These are phyloP conservation scores for Linnemannia hyalina DNA, from an alignment of 192 early-diverging fungal genomes.

Conservation along the genomic window DNA sequence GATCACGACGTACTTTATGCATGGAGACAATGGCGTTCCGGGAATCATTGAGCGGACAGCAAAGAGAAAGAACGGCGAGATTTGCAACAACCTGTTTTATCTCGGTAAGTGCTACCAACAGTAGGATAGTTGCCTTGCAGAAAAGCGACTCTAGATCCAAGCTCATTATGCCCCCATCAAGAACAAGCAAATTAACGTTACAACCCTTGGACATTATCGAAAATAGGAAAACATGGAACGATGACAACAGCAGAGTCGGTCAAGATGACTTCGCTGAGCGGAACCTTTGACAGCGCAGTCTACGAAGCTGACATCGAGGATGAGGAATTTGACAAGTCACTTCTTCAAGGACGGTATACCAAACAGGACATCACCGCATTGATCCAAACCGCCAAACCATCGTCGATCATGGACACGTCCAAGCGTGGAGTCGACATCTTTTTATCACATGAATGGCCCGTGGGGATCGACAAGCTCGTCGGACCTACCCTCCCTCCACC, in stretches of 20 bases:
- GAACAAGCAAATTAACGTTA: neutral
- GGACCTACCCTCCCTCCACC: constrained; percentile 9
- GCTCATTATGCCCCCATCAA: neutral
- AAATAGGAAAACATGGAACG: constrained; percentile 59
- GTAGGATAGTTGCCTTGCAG: neutral
- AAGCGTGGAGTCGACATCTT: constrained; percentile 80
- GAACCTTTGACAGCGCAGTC: constrained; percentile 46
- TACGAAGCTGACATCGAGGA: constrained; percentile 38
- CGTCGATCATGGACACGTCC: constrained; percentile 49
- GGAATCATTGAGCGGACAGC: constrained; percentile 65
- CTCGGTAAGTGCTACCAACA: constrained; percentile 63
- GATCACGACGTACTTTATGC: constrained; percentile 80
- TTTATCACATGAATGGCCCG: constrained; percentile 88
- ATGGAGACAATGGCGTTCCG: constrained; percentile 75
- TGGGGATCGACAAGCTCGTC: constrained; percentile 55
- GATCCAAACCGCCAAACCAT: constrained; percentile 26
- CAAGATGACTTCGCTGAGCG: constrained; percentile 73
- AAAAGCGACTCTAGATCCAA: no score
- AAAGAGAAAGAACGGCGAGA: constrained; percentile 71
- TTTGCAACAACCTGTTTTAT: constrained; percentile 81
- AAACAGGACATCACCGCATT: constrained; percentile 48
- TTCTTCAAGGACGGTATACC: constrained; percentile 40
- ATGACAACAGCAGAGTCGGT: constrained; percentile 71
- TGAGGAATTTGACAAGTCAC: constrained; percentile 19
- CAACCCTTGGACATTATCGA: neutral